Evolutionary conservation across 805 yeast genomes (phyloP), one percentile per base, ranked within the genome.

Genomic region (Candida insectalens): DNA sequence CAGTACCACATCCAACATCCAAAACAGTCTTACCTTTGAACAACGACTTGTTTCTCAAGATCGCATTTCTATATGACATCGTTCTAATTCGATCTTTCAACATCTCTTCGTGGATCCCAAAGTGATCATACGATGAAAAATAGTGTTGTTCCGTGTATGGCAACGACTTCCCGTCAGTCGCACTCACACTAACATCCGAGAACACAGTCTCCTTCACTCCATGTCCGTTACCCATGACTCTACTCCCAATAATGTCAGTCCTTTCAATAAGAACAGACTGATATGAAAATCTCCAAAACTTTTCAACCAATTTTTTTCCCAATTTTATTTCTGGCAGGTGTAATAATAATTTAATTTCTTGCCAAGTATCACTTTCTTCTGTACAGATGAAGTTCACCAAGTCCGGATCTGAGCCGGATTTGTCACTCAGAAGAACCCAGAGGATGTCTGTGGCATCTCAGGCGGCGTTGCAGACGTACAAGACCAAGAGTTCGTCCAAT

Each of bases 1-100:
- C 99, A 15, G 98, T 92, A 46, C 99, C 99, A 60, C 98, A 94
- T 32, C 99, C 99, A 37, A 92, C 98, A 62, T 92, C 99, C 37
- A 92, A 67, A 6, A 92, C 99, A 40, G 89, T 63, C 65, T 92
- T 92, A 60, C 77, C 96, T 57, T 87, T 85, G 68, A 92, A 89
- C 35, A 85, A 62, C 46, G 80, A 82, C 50, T 79, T 79, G 67
- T 92, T 92, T 58, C 84, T 85, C 63, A 76, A 75, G 58, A 92
- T 92, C 35, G 96, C 95, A 42, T 82, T 80, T 50, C 97, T 70
- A 63, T 92, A 92, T 21, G 95, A 74, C 41, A 87, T 63, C 6
- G 99, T 92, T 59, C 99, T 77, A 19, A 85, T 84, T 33, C 83
- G 72, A 58, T 92, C 99, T 62, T 92, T 94, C 50, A 92, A 75